Evolutionary conservation across 306 rosid genomes (phyloP).

Genomic region (Rosa persica): DNA sequence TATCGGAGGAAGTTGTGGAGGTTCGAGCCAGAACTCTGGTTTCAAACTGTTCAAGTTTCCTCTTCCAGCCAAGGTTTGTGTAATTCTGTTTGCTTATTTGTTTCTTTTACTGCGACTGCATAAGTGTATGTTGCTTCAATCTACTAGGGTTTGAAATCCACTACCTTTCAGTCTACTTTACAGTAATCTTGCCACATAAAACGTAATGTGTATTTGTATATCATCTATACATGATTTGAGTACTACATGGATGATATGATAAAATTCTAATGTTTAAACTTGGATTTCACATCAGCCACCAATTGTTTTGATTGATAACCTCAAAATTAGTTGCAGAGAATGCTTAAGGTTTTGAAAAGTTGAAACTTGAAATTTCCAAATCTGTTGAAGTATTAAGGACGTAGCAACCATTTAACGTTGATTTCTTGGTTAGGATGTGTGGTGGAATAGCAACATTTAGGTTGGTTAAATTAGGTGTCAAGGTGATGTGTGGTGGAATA

Average conservation of each 20-base stretch:
- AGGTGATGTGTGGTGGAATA: background rate
- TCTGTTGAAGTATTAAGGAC: background rate
- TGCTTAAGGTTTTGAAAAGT: background rate
- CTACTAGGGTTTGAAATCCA: background rate
- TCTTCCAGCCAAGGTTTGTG: slow-evolving; percentile 54
- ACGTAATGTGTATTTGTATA: background rate
- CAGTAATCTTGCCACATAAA: background rate
- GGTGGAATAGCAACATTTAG: background rate
- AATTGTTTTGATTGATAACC: background rate
- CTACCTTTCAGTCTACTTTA: background rate
- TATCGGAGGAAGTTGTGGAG: slow-evolving; percentile 35
- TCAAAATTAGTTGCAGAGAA: background rate
- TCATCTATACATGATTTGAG: background rate
- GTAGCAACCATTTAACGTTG: background rate
- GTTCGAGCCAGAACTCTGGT: slow-evolving; percentile 39
- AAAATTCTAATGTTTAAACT: background rate
- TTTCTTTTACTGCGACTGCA: slow-evolving; percentile 17
- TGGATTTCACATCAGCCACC: background rate
- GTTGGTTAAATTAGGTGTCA: background rate
- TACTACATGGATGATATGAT: background rate
- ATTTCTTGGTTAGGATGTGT: background rate
- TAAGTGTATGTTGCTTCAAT: slow-evolving; percentile 11
- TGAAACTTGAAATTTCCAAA: background rate
- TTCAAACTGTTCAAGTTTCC: slow-evolving; percentile 45
- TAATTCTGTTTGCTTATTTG: slow-evolving; percentile 2